Evolutionary conservation across 176 grass and related monocot species (phyloP).

Genomic region (Poa pratensis): DNA sequence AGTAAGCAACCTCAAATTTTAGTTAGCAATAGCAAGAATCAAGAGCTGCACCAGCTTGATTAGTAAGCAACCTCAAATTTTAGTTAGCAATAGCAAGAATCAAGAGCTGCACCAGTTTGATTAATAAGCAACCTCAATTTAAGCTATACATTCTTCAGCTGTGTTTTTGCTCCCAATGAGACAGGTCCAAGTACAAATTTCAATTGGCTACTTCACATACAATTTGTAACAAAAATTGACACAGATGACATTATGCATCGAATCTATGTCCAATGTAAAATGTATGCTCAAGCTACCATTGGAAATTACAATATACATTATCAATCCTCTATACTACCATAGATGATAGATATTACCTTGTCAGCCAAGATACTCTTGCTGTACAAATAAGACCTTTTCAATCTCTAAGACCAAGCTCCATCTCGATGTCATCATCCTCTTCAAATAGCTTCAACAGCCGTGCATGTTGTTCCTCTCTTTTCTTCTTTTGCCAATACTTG

Average conservation of each 20-base stretch:
- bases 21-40: too few relatives aligned
- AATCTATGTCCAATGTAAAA: slow-evolving; percentile 8
- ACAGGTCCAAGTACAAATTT: neutral
- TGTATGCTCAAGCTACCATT: neutral
- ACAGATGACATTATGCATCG: neutral
- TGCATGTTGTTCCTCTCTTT: slow-evolving; percentile 89
- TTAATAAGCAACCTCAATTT: neutral
- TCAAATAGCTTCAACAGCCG: slow-evolving; percentile 87
- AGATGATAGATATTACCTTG: slow-evolving; percentile 48
- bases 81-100: neutral
- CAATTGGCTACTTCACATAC: neutral
- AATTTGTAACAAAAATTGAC: neutral
- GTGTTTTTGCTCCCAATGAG: neutral
- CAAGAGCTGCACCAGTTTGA: neutral
- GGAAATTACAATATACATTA: slow-evolving; percentile 11
- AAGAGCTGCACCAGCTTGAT: too few relatives aligned
- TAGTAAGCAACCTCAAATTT: too few relatives aligned
- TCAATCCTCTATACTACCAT: neutral
- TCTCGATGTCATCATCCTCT: slow-evolving; percentile 87
- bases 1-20: too few relatives aligned
- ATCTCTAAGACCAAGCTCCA: slow-evolving; percentile 82
- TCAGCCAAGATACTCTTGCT: slow-evolving; percentile 64
- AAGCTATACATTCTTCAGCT: neutral
- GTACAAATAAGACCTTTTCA: slow-evolving; percentile 51
- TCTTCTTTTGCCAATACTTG: slow-evolving; percentile 98